A percentile compares a stretch with the other conserved stretches of the same genome.
Conservation (phyloP, 768 basidiomycete genomes). For the Rhizopogon sp. region DNA sequence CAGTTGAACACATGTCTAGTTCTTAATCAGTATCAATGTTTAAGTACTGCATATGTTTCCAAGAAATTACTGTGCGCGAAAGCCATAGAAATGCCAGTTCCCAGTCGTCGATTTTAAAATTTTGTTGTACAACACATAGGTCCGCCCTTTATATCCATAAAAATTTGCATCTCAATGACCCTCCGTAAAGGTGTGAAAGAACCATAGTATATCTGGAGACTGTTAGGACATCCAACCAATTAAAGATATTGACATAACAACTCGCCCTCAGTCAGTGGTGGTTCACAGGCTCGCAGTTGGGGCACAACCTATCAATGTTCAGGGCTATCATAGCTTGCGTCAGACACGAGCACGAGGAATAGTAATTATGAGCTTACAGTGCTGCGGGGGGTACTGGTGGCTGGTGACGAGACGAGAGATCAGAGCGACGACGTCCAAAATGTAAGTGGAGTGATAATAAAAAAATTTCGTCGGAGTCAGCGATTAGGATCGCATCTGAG, state of each 20-base stretch:
- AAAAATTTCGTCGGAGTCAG: not conserved
- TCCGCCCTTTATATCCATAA: too few relatives aligned
- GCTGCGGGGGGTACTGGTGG: constrained; percentile 41
- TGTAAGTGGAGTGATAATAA: not conserved
- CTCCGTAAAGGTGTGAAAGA: too few relatives aligned
- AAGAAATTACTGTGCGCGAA: too few relatives aligned
- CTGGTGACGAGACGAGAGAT: constrained; percentile 17
- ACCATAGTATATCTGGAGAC: too few relatives aligned
- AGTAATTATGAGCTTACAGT: constrained; percentile 28
- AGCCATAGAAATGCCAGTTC: too few relatives aligned
- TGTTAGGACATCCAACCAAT: too few relatives aligned
- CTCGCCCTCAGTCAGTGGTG: constrained; percentile 13
- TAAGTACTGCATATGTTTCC: too few relatives aligned
- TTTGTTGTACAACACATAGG: too few relatives aligned
- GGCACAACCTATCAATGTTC: constrained; percentile 36
- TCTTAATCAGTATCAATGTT: too few relatives aligned
- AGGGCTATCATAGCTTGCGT: constrained; percentile 28
- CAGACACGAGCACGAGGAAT: not conserved
- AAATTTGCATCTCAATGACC: too few relatives aligned
- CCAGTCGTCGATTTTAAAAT: too few relatives aligned
- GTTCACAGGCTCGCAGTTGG: constrained; percentile 29
- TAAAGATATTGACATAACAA: not conserved
- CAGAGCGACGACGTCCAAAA: not conserved
- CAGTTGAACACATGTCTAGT: too few relatives aligned
- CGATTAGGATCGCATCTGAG: not conserved